Evolutionary conservation across 371 early-diverging fungal genomes (phyloP).

Genomic region (Phascolomyces articulosus): DNA sequence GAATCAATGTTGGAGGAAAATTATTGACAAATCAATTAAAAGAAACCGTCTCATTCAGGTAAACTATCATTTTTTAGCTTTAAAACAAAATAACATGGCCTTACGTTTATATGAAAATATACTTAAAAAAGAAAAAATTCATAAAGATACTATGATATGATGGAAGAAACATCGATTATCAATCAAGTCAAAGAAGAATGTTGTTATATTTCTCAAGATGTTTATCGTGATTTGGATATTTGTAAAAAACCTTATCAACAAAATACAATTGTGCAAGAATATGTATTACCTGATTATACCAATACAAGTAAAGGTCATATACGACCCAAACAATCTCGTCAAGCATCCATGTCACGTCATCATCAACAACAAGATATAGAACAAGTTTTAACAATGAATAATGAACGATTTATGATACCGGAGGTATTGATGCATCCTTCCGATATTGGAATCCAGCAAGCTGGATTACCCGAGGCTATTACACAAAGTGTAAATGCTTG

Average conservation of each 20-base stretch:
- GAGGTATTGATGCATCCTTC: constrained; percentile 85
- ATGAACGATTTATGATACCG: constrained; percentile 86
- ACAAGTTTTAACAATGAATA: constrained; percentile 77
- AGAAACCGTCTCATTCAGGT: constrained; percentile 85
- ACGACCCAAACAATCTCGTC: constrained; percentile 21
- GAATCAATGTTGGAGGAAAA: constrained; percentile 87
- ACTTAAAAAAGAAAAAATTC: too few species aligned
- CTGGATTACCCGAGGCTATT: constrained; percentile 81
- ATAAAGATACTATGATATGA: constrained; percentile 83
- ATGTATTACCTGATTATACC: constrained; percentile 82
- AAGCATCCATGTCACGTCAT: constrained; percentile 13
- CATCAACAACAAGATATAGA: constrained; percentile 27
- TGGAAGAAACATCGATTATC: constrained; percentile 87
- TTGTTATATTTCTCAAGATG: constrained; percentile 78
- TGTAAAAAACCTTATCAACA: constrained; percentile 52
- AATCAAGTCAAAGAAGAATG: constrained; percentile 84
- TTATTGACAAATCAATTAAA: constrained; percentile 87
- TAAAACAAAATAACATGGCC: too few species aligned
- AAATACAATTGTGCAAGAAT: constrained; percentile 69
- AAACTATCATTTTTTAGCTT: not conserved
- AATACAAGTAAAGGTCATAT: constrained; percentile 65
- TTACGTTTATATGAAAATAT: too few species aligned
- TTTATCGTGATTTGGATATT: constrained; percentile 64
- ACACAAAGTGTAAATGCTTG: constrained; percentile 63
- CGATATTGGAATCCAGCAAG: constrained; percentile 85